Base-by-base conservation (phyloP, 2,329 filamentous ascomycete species). In the Colletotrichum gigasporum region DNA sequence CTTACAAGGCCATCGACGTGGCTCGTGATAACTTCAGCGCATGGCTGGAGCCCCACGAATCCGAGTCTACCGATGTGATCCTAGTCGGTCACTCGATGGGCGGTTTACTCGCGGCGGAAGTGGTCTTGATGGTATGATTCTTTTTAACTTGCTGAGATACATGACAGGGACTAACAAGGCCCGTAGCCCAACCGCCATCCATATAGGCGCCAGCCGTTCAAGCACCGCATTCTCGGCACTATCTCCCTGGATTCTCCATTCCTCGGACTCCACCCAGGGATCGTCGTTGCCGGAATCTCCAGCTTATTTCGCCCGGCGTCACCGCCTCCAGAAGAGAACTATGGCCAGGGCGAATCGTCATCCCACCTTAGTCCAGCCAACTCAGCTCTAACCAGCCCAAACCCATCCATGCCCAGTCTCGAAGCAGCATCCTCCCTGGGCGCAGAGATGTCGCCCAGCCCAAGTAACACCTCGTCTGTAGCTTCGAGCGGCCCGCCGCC, bases 31-130 rank as follows among this genome's bases (percentile, higher is more conserved):
- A 93, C 72, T 96, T 97, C 73, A 95, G 92, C 72, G 81, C 78
- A 68, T 97, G 94, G 93, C 81, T 97, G 28, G 82, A 85, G 62
- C 93, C 93, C 6, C 92, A 96, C 70, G 91, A 95, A 75, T 87
- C 87, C 26, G 79, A 84, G 4, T 85, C 82, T 18, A 94, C 93
- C 1, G 94, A 97, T 79, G 84, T 96, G 2, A 83, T 97, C 18
- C 82, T 97, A 3, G 81, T 97, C 3, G 94, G 94, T 1, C 94
- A 97, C 75, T 96, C 92, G 41, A 95, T 97, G 88, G 94, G 94
- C 14, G 94, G 94, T 2, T 82, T 97, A 22, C 77, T 97, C 24
- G 87, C 91, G 24, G 92, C 92, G 2, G 94, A 97, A 70, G 86
- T 96, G 24, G 88, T 88, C 3, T 80, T 97, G 44, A 84, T 91